These are phyloP conservation scores for Chytriomyces sp. DNA, from an alignment of 192 early-diverging fungal genomes.

Conservation along the genomic window DNA sequence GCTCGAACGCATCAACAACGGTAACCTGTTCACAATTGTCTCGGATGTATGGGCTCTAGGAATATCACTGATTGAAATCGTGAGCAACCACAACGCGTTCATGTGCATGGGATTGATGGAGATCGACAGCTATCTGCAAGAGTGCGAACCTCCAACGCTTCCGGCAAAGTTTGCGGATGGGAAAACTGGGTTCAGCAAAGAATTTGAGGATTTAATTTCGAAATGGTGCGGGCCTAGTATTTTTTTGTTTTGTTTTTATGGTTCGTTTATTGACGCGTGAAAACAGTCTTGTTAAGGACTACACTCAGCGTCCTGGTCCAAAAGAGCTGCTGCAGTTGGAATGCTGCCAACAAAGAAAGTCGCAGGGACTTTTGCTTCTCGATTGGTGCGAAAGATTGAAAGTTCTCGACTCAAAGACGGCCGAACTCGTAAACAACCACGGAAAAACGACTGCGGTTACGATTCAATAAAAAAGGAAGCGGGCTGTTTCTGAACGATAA, in stretches of 20 bases:
- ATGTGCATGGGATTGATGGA: slow-evolving; percentile 77
- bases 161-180: slow-evolving; percentile 34
- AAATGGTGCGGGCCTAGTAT: slow-evolving; percentile 35
- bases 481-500: too few species aligned
- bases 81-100: slow-evolving; percentile 88
- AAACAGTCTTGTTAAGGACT: background rate
- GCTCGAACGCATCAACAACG: slow-evolving; percentile 93
- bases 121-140: slow-evolving; percentile 87
- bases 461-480: too few species aligned
- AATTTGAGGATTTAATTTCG: slow-evolving; percentile 76
- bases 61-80: slow-evolving; percentile 89
- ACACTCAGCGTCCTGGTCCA: background rate
- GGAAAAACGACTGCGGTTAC: too few species aligned
- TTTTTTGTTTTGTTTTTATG: background rate
- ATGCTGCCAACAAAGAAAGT: background rate
- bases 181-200: slow-evolving; percentile 60
- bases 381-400: background rate
- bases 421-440: too few species aligned
- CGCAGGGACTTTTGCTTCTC: background rate
- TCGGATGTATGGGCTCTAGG: slow-evolving; percentile 93
- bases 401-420: too few species aligned
- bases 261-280: background rate
- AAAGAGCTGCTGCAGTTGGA: background rate
- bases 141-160: slow-evolving; percentile 81
- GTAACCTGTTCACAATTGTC: slow-evolving; percentile 71